These are phyloP conservation scores for Geotrichum australiense DNA, from an alignment of 1,139 yeast species.

Conservation along the genomic window DNA sequence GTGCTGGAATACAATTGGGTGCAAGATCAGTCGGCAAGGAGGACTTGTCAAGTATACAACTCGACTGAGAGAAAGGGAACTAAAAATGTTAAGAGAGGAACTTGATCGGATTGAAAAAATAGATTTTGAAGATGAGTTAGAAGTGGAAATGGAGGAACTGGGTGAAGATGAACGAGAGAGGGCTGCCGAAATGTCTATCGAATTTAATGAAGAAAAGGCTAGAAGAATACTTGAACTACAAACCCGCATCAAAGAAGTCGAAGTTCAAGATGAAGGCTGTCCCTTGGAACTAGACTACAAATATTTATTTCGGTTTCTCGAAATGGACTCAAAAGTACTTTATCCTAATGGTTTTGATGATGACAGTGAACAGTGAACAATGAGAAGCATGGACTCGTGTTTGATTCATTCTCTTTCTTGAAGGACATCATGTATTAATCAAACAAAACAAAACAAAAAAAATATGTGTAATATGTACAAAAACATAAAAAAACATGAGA, in stretches of 20 bases:
- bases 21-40: conserved; percentile 39
- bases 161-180: conserved; percentile 29
- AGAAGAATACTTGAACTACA: conserved; percentile 25
- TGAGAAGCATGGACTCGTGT: neutral
- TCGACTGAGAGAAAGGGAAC: conserved; percentile 24
- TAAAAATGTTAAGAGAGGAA: neutral
- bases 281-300: conserved; percentile 38
- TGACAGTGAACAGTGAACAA: neutral
- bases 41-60: conserved; percentile 40
- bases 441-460: neutral
- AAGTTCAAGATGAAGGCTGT: conserved; percentile 27
- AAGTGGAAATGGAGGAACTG: conserved; percentile 32
- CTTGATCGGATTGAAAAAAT: conserved; percentile 22
- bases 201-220: conserved; percentile 28
- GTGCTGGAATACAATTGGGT: conserved; percentile 37
- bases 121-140: conserved; percentile 23
- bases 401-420: conserved; percentile 1
- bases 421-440: neutral
- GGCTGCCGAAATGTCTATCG: conserved; percentile 21
- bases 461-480: conserved; percentile 8
- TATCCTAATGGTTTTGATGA: conserved; percentile 27
- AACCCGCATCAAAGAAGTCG: conserved; percentile 16
- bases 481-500: conserved; percentile 1
- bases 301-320: conserved; percentile 38
- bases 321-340: conserved; percentile 38